Conservation (phyloP, 1,284 basidiomycete genomes). For the Fomitopsis palustris region DNA sequence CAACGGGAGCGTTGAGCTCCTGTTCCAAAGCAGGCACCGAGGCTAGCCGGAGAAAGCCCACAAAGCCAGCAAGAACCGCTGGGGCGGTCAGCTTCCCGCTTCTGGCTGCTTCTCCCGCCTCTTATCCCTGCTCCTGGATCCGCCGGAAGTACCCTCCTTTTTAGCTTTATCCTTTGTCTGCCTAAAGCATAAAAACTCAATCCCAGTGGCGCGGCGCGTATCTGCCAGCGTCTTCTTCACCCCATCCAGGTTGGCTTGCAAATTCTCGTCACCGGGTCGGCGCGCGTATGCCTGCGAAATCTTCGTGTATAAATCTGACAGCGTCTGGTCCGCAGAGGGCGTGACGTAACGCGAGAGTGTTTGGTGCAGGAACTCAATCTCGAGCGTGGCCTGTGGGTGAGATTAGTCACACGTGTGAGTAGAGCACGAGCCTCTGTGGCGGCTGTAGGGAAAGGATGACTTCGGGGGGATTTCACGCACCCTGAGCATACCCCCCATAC, state of each 20-base stretch:
- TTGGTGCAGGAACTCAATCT: slow-evolving; percentile 99
- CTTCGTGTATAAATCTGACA: slow-evolving; percentile 91
- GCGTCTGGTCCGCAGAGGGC: slow-evolving; percentile 70
- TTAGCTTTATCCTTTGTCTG: slow-evolving; percentile 49
- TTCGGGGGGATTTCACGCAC: slow-evolving; percentile 43
- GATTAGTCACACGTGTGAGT: slow-evolving; percentile 5
- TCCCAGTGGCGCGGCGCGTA: slow-evolving; percentile 84
- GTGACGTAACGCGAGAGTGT: slow-evolving; percentile 88
- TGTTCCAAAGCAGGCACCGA: not conserved
- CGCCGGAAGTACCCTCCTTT: slow-evolving; percentile 17
- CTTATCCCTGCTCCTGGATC: slow-evolving; percentile 15
- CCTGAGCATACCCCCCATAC: slow-evolving; percentile 97
- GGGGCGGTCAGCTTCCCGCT: not conserved
- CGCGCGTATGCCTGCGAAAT: slow-evolving; percentile 91
- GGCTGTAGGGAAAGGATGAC: slow-evolving; percentile 1
- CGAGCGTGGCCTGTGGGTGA: slow-evolving; percentile 80
- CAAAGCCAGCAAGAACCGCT: not conserved
- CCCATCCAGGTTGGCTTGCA: slow-evolving; percentile 85
- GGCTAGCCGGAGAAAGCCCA: not conserved
- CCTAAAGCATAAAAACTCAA: slow-evolving; percentile 93
- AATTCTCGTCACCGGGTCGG: slow-evolving; percentile 74
- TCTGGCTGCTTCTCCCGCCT: slow-evolving; percentile 15
- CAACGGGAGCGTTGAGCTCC: not conserved
- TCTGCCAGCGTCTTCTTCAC: slow-evolving; percentile 90
- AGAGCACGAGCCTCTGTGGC: not conserved